phyloP scores from a whole-genome alignment of 305 asterid species.

The Petunia hybrid region DNA sequence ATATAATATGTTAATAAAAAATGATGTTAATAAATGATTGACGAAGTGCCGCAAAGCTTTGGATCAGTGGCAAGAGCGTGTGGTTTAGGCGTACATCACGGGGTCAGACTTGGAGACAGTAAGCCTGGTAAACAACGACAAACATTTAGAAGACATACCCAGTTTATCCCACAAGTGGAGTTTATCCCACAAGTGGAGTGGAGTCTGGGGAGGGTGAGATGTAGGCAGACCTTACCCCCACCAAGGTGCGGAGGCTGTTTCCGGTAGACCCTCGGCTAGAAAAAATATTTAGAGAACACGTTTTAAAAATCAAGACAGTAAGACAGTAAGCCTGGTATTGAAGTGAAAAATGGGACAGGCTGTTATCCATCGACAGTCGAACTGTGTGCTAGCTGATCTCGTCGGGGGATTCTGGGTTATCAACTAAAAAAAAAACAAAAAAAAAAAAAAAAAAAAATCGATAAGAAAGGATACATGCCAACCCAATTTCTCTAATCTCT shows the following conservation, averaged over 20 bases:
- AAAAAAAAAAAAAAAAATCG: neutral
- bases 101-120: neutral
- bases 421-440: neutral
- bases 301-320: too few relatives aligned
- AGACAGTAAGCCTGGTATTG: too few relatives aligned
- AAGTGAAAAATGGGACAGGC: neutral
- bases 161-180: too few relatives aligned
- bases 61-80: neutral
- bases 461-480: neutral
- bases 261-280: too few relatives aligned
- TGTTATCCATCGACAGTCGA: neutral
- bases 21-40: conserved; percentile 11
- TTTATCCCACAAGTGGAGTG: too few relatives aligned
- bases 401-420: conserved; percentile 2
- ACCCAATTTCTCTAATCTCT: conserved; percentile 14
- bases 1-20: neutral
- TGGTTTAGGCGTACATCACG: neutral
- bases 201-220: too few relatives aligned
- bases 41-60: neutral
- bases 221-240: too few relatives aligned
- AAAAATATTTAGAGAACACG: too few relatives aligned
- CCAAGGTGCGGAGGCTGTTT: too few relatives aligned
- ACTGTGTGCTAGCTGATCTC: neutral
- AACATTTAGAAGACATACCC: too few relatives aligned
- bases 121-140: too few relatives aligned